Evolutionary conservation across 768 basidiomycete species (phyloP), one percentile per base, ranked within the genome.

Genomic region (Podaxis rugospora): DNA sequence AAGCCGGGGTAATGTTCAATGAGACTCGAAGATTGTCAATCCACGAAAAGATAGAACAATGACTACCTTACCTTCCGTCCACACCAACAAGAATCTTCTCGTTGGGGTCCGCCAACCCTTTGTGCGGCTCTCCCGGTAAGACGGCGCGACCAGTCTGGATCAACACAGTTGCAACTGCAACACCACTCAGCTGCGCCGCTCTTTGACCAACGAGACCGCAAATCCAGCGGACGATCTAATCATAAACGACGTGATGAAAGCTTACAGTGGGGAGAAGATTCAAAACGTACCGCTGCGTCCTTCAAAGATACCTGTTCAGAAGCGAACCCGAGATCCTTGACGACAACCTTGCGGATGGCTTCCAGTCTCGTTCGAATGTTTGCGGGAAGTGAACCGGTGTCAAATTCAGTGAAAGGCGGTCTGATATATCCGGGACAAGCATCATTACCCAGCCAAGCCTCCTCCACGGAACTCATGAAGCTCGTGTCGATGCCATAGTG

Each of bases 401-500:
- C 73, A 56, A 77, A 78, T 2, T 71, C 70, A 16, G 65, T 66
- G 49, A 80, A 74, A 37, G 74, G 71, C 7, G 80, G 80, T 13
- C 66, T 63, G 55, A 69, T 72, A n/a, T 66, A 65, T 37, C 66
- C 76, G 32, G 62, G 65, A 35, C 63, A 68, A 39, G 58, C 61
- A 54, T 71, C 75, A 36, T 64, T 74, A 9, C 80, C 80, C 57
- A 81, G 78, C 90, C 90, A 92, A 16, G 89, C 88, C 56, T 80
- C 83, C 71, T 94, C 93, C 49, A 95, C 78, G 39, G 83, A 85
- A 51, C 91, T 94, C 80, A 97, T 85, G 60, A 95, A 80, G n/a
- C 94, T 92, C 0, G 95, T 92, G 74, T 99, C 97, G 61, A 98
- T 76, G 1, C 95, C 97, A 75, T 96, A 99, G 67, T 97, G 96